Evolutionary conservation across 1,284 basidiomycete genomes (phyloP).

Genomic region (Puccinia sorghi): DNA sequence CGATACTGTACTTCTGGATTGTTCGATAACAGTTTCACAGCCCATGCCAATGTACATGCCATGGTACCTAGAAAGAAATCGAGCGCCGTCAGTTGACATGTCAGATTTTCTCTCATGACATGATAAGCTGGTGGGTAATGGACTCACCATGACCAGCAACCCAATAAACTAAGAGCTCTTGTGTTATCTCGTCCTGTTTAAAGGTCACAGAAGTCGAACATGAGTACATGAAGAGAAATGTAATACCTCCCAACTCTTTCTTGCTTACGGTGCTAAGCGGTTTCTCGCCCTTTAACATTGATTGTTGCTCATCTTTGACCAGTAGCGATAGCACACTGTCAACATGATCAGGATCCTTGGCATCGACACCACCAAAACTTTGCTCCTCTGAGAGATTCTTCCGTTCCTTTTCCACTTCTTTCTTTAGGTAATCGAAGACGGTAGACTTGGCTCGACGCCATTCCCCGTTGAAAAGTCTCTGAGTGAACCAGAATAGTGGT

Average conservation of each 20-base stretch:
- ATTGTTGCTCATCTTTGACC: conserved; percentile 21
- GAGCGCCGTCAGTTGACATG: not conserved
- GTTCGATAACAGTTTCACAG: conserved; percentile 36
- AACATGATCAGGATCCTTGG: conserved; percentile 29
- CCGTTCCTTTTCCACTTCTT: conserved; percentile 6
- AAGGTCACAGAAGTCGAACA: not conserved
- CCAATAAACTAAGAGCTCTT: conserved; percentile 46
- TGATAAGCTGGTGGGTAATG: not conserved
- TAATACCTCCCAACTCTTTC: not conserved
- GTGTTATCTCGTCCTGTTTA: conserved; percentile 32
- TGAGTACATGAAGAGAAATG: not conserved
- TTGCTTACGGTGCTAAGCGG: conserved; percentile 23
- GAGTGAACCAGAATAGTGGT: conserved; percentile 36
- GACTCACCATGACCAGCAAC: conserved; percentile 48
- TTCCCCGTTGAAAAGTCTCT: conserved; percentile 20
- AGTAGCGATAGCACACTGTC: conserved; percentile 27
- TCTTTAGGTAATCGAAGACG: conserved; percentile 13
- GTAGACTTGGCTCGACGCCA: conserved; percentile 21
- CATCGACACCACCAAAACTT: conserved; percentile 5
- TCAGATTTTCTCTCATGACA: not conserved
- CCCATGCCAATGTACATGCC: conserved; percentile 48
- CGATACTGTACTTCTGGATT: conserved; percentile 39
- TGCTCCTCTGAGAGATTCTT: conserved; percentile 1
- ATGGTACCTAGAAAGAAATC: conserved; percentile 33
- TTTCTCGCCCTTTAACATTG: conserved; percentile 8